phyloP scores from a whole-genome alignment of 2,329 filamentous ascomycete genomes.

The Cyphellophora attinorum region DNA sequence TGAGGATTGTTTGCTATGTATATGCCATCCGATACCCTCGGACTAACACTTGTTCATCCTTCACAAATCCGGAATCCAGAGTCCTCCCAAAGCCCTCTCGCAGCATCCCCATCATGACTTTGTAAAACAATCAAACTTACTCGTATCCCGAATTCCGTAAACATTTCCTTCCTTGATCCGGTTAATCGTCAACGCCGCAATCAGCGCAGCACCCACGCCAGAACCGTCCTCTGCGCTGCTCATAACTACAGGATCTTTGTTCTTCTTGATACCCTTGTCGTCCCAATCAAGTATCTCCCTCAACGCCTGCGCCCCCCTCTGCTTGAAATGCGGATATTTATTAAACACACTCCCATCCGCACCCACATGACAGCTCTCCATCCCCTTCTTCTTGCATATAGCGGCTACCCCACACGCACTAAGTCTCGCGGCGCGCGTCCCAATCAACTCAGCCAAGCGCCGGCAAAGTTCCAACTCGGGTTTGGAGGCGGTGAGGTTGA shows the following conservation, averaged over 20 bases:
- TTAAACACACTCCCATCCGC: slow-evolving; percentile 97
- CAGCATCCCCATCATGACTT: background rate
- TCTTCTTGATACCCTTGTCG: slow-evolving; percentile 24
- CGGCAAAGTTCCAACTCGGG: slow-evolving; percentile 84
- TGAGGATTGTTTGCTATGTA: no score
- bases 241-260: slow-evolving; percentile 76
- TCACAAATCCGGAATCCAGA: no score
- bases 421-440: slow-evolving; percentile 83
- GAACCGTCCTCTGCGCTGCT: slow-evolving; percentile 88
- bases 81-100: no score
- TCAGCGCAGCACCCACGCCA: slow-evolving; percentile 92
- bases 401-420: slow-evolving; percentile 92
- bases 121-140: slow-evolving; percentile 20
- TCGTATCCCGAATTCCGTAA: slow-evolving; percentile 46
- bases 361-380: slow-evolving; percentile 80
- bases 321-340: slow-evolving; percentile 98
- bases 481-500: slow-evolving; percentile 60
- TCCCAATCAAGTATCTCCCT: slow-evolving; percentile 95
- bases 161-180: slow-evolving; percentile 50
- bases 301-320: slow-evolving; percentile 76
- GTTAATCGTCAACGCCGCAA: slow-evolving; percentile 64
- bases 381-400: slow-evolving; percentile 93
- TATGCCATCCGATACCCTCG: no score
- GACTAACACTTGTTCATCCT: no score
- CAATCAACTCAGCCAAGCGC: slow-evolving; percentile 84